Percentiles rank a stretch among this genome's conserved stretches.
phyloP scores from a whole-genome alignment of 2,329 filamentous ascomycete species.

The Aspergillus quadricinctus region DNA sequence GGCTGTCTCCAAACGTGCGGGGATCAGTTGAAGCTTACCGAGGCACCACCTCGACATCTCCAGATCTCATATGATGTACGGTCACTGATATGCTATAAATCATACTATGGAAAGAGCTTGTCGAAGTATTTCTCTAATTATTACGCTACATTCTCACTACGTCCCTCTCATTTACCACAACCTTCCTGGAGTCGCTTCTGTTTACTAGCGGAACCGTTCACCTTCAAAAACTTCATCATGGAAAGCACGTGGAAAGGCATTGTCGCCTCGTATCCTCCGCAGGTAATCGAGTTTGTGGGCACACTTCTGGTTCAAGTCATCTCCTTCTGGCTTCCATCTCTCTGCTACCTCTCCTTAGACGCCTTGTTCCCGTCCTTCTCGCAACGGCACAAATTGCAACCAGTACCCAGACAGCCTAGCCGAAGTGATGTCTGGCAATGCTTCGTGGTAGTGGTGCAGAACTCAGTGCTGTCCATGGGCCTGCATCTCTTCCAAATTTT shows the following conservation, averaged over 20 bases:
- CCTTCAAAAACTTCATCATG: not conserved
- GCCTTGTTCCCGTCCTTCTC: slow-evolving; percentile 46
- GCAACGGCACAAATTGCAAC: slow-evolving; percentile 52
- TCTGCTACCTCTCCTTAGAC: slow-evolving; percentile 44
- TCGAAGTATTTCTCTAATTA: not conserved
- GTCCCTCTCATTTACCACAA: slow-evolving; percentile 1
- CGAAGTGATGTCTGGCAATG: slow-evolving; percentile 44
- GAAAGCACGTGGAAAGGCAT: slow-evolving; percentile 12
- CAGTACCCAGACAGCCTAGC: slow-evolving; percentile 48
- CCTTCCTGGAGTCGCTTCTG: not conserved
- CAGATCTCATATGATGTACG: not conserved
- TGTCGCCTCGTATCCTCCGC: slow-evolving; percentile 15
- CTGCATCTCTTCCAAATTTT: slow-evolving; percentile 28
- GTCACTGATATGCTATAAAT: not conserved
- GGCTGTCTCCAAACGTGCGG: not conserved
- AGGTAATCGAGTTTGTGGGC: slow-evolving; percentile 25
- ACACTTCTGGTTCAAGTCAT: slow-evolving; percentile 21
- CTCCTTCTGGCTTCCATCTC: slow-evolving; percentile 24
- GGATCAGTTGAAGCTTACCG: not conserved
- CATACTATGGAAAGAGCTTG: not conserved
- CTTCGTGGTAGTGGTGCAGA: slow-evolving; percentile 42
- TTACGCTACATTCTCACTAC: not conserved
- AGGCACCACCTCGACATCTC: not conserved
- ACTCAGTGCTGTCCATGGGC: slow-evolving; percentile 43
- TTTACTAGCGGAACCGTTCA: not conserved